A percentile compares a stretch with the other conserved stretches of the same genome.
These are phyloP conservation scores for Pestalotiopsis sp. DNA, from an alignment of 2,329 filamentous ascomycete genomes.

Conservation along the genomic window DNA sequence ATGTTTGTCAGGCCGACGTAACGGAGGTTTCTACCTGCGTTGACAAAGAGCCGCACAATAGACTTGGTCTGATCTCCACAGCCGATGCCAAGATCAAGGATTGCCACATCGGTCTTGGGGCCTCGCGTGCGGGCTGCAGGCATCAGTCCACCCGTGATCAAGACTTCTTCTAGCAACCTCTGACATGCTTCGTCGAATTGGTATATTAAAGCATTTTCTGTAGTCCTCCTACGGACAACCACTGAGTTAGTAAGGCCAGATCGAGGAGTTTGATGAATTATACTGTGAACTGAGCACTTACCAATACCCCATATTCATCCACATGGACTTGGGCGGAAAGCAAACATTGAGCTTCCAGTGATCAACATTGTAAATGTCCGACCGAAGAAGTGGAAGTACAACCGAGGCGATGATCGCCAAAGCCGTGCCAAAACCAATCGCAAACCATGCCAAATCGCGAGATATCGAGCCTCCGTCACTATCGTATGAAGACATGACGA, in stretches of 20 bases:
- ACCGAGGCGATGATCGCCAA: background rate
- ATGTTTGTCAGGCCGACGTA: conserved; percentile 55
- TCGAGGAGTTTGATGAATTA: background rate
- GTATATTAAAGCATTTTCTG: background rate
- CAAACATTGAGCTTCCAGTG: conserved; percentile 58
- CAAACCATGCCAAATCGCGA: background rate
- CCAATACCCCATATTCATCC: conserved; percentile 68
- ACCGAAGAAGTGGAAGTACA: background rate
- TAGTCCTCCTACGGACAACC: background rate
- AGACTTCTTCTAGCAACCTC: conserved; percentile 49
- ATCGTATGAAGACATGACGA: background rate
- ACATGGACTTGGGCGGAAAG: conserved; percentile 52
- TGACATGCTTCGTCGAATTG: conserved; percentile 48
- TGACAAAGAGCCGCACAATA: conserved; percentile 33
- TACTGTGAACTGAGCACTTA: conserved; percentile 30
- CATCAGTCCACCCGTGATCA: conserved; percentile 44
- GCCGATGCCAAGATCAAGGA: conserved; percentile 59
- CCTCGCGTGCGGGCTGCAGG: conserved; percentile 2
- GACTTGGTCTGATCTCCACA: conserved; percentile 60
- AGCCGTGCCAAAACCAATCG: background rate
- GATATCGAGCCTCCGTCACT: background rate
- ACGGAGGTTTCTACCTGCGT: conserved; percentile 27
- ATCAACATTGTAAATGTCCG: conserved; percentile 46
- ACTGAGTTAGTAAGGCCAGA: background rate
- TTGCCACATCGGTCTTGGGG: conserved; percentile 16